These are phyloP conservation scores for Amauroascus verrucosus DNA, from an alignment of 2,329 filamentous ascomycete species.

Conservation along the genomic window DNA sequence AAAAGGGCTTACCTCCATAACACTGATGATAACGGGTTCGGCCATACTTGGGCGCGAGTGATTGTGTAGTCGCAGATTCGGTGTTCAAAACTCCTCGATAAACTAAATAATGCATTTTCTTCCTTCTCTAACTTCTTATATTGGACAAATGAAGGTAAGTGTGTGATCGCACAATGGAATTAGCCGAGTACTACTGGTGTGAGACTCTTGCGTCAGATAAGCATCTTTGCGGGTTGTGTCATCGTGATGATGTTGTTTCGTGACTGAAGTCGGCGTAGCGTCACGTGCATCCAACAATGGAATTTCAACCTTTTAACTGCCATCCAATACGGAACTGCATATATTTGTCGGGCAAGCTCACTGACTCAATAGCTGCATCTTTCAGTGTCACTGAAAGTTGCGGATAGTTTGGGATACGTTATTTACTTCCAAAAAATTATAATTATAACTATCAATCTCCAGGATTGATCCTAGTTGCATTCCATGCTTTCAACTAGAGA, in stretches of 20 bases:
- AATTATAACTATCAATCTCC: too few species aligned
- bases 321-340: too few species aligned
- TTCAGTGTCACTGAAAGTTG: too few species aligned
- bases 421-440: too few species aligned
- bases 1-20: slow-evolving; percentile 1
- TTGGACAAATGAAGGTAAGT: not conserved
- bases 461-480: too few species aligned
- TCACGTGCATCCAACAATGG: too few species aligned
- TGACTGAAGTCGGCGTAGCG: not conserved
- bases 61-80: not conserved
- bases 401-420: too few species aligned
- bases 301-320: too few species aligned
- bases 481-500: too few species aligned
- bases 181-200: not conserved
- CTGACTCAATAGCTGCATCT: too few species aligned
- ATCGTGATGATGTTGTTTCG: not conserved
- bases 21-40: not conserved
- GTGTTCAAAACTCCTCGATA: slow-evolving; percentile 7
- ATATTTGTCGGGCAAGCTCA: too few species aligned
- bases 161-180: not conserved
- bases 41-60: not conserved
- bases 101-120: slow-evolving; percentile 9
- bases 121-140: not conserved
- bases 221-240: not conserved
- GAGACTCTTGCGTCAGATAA: not conserved